Evolutionary conservation across 352 stramenopile species (phyloP).

Genomic region (Pythium grandisporangium): DNA sequence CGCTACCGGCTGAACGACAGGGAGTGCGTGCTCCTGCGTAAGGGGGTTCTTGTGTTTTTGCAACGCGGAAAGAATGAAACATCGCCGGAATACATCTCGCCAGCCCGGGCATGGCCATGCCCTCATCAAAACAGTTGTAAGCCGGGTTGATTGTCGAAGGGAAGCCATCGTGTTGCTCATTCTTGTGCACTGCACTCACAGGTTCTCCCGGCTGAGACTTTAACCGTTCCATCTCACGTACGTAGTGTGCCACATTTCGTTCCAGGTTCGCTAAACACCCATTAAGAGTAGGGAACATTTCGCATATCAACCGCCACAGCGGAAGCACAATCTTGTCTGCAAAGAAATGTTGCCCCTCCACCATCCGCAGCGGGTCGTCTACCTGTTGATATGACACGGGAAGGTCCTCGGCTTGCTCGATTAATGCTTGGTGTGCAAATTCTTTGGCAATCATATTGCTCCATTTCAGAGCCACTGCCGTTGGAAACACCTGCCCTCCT

Average conservation of each 20-base stretch:
- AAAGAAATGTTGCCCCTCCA: conserved; percentile 82
- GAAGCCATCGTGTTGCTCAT: conserved; percentile 3
- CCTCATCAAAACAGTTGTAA: conserved; percentile 39
- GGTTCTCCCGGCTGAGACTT: conserved; percentile 18
- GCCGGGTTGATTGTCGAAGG: no score
- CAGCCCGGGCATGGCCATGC: conserved; percentile 62
- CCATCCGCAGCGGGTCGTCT: conserved; percentile 78
- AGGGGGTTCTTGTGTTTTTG: no score
- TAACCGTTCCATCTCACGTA: conserved; percentile 62
- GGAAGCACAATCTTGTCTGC: conserved; percentile 75
- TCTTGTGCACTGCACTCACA: conserved; percentile 1
- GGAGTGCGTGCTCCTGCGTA: no score
- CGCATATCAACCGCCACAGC: conserved; percentile 64
- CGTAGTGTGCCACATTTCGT: conserved; percentile 77
- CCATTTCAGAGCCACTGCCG: conserved; percentile 85
- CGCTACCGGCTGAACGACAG: conserved; percentile 3
- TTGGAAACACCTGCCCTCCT: conserved; percentile 78
- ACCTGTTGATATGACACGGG: conserved; percentile 75
- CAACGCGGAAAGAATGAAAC: conserved; percentile 79
- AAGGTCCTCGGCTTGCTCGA: conserved; percentile 75
- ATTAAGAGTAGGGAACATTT: conserved; percentile 68
- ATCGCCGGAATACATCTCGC: conserved; percentile 67
- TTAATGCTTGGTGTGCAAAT: conserved; percentile 79
- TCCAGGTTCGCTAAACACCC: conserved; percentile 55
- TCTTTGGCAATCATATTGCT: conserved; percentile 88